Evolutionary conservation across 768 basidiomycete genomes (phyloP).

Genomic region (Lentinula detonsa): DNA sequence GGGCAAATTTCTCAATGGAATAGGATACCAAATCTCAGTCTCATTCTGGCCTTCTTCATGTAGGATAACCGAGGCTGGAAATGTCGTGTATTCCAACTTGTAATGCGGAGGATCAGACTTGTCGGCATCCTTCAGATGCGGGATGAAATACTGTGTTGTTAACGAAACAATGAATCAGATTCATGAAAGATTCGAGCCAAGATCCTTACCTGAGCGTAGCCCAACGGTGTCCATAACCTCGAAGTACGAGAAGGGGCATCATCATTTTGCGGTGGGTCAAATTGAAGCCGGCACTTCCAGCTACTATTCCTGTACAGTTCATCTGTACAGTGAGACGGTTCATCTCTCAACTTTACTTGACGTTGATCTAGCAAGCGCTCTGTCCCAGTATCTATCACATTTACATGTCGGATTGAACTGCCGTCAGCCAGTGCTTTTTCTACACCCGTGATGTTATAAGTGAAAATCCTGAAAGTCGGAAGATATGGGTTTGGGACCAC

Average conservation of each 20-base stretch:
- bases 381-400: conserved; percentile 19
- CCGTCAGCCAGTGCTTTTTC: conserved; percentile 1
- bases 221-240: conserved; percentile 64
- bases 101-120: conserved; percentile 50
- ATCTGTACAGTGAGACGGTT: conserved; percentile 39
- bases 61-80: conserved; percentile 27
- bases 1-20: conserved; percentile 54
- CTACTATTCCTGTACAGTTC: conserved; percentile 49
- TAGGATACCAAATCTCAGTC: conserved; percentile 35
- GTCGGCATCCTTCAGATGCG: conserved; percentile 43
- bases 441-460: conserved; percentile 65
- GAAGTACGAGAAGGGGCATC: conserved; percentile 69
- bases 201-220: conserved; percentile 71
- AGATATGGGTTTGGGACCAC: conserved; percentile 86
- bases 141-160: conserved; percentile 61
- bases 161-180: conserved; percentile 1
- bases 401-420: conserved; percentile 16
- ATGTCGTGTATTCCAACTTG: conserved; percentile 78
- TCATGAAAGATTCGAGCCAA: conserved; percentile 2
- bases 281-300: conserved; percentile 58
- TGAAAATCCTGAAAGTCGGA: conserved; percentile 74
- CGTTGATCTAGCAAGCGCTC: conserved; percentile 42
- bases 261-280: conserved; percentile 56
- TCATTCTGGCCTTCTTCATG: conserved; percentile 12
- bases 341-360: conserved; percentile 39